Conservation (phyloP, 1,284 basidiomycete genomes). For the Cutaneotrichosporon sp. region DNA sequence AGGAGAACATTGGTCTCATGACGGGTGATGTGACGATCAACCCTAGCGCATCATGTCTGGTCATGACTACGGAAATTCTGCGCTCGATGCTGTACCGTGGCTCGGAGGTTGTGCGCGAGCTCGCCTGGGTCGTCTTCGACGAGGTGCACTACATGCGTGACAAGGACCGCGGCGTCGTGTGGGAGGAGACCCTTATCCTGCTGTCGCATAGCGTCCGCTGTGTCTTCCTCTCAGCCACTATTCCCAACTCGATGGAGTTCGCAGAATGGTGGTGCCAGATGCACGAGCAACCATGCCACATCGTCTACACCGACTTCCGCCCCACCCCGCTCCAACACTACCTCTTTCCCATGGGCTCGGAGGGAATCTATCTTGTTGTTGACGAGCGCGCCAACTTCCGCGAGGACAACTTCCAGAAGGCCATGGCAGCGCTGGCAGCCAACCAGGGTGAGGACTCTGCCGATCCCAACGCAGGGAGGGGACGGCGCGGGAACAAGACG, state of each 20-base stretch:
- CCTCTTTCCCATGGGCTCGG: constrained; percentile 91
- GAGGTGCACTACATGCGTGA: constrained; percentile 99
- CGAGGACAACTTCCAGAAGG: constrained; percentile 96
- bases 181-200: constrained; percentile 89
- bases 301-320: constrained; percentile 98
- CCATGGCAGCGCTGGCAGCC: constrained; percentile 89
- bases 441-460: constrained; percentile 88
- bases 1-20: constrained; percentile 84
- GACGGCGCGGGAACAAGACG: constrained; percentile 73
- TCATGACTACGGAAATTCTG: constrained; percentile 99
- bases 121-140: constrained; percentile 99
- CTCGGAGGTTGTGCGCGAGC: constrained; percentile 98
- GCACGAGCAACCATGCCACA: constrained; percentile 96
- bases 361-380: constrained; percentile 95
- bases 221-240: constrained; percentile 99
- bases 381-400: constrained; percentile 96
- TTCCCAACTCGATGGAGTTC: constrained; percentile 99
- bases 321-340: constrained; percentile 98
- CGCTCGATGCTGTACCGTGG: constrained; percentile 98
- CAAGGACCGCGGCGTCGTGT: constrained; percentile 64
- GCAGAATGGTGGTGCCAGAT: constrained; percentile 98
- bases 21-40: constrained; percentile 99
- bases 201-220: constrained; percentile 94
- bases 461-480: constrained; percentile 71
- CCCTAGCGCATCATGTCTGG: constrained; percentile 90